A percentile compares a stretch with the other conserved stretches of the same genome.
These are phyloP conservation scores for Trichoderma brevicompactum DNA, from an alignment of 2,329 filamentous ascomycete genomes.

Conservation along the genomic window DNA sequence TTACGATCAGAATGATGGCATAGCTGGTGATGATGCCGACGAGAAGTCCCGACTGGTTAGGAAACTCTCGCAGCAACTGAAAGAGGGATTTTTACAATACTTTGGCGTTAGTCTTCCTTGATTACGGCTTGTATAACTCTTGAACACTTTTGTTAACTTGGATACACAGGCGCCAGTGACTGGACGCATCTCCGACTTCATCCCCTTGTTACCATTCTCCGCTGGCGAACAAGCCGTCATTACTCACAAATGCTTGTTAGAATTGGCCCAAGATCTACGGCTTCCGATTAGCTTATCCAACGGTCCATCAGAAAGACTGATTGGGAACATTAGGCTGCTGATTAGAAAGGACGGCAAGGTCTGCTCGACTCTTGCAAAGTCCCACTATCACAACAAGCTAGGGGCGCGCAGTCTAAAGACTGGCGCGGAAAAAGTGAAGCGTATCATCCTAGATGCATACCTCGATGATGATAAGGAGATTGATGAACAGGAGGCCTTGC, in stretches of 20 bases:
- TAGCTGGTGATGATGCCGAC: background rate
- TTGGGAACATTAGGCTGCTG: conserved; percentile 16
- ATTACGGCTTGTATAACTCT: accelerated
- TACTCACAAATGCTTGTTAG: conserved; percentile 25
- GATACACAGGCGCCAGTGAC: conserved; percentile 21
- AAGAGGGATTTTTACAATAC: conserved; percentile 7
- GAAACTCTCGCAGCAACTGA: conserved; percentile 12
- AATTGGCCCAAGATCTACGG: conserved; percentile 13
- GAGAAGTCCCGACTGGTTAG: background rate
- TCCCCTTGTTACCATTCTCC: conserved; percentile 23
- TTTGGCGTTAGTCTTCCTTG: background rate
- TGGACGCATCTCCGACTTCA: conserved; percentile 25
- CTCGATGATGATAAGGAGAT: conserved; percentile 26
- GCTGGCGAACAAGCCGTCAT: conserved; percentile 28
- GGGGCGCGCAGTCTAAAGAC: conserved; percentile 24
- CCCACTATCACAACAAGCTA: conserved; percentile 13
- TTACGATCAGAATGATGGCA: conserved; percentile 35
- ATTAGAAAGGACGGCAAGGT: background rate
- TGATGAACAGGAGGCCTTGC: background rate
- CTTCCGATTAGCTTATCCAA: conserved; percentile 2
- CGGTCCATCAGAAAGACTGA: conserved; percentile 8
- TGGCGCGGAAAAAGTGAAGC: conserved; percentile 21
- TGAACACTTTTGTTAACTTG: background rate
- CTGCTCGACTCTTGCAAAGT: conserved; percentile 20
- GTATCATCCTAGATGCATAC: conserved; percentile 20